Evolutionary conservation across 2,329 filamentous ascomycete species (phyloP).

Genomic region (Claviceps africana): DNA sequence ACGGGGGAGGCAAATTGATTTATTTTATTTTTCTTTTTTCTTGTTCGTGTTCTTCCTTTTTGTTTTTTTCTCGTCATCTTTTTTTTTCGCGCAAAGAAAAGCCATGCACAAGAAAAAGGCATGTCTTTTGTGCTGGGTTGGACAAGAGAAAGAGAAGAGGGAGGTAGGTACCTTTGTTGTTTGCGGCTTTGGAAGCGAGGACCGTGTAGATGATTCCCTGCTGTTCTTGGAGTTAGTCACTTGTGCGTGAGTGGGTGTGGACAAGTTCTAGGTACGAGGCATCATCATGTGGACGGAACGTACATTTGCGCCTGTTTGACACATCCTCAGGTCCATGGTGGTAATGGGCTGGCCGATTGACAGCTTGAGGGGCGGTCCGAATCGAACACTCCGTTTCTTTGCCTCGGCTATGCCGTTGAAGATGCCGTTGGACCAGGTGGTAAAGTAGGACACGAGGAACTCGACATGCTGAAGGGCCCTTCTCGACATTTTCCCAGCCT

Average conservation of each 20-base stretch:
- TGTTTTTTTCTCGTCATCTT: too few relatives aligned
- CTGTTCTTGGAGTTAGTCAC: slow-evolving; percentile 11
- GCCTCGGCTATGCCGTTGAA: slow-evolving; percentile 57
- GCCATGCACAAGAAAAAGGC: not conserved
- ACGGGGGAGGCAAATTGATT: not conserved
- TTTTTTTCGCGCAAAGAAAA: too few relatives aligned
- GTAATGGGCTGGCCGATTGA: slow-evolving; percentile 29
- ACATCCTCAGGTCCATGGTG: slow-evolving; percentile 46
- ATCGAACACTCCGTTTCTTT: slow-evolving; percentile 52
- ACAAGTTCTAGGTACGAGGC: not conserved
- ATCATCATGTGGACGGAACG: slow-evolving; percentile 7
- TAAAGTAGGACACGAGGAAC: slow-evolving; percentile 47
- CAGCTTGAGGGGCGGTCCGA: slow-evolving; percentile 41
- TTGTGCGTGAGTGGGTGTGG: not conserved
- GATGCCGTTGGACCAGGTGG: slow-evolving; percentile 42
- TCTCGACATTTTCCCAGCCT: slow-evolving; percentile 30
- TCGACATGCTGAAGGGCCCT: slow-evolving; percentile 46
- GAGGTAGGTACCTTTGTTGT: slow-evolving; percentile 21
- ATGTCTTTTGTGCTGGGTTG: not conserved
- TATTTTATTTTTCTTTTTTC: not conserved
- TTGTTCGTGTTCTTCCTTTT: too few relatives aligned
- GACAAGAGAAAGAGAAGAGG: not conserved
- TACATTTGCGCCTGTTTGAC: slow-evolving; percentile 19
- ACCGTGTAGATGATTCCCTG: slow-evolving; percentile 26
- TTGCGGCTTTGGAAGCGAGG: slow-evolving; percentile 23